These are phyloP conservation scores for Cucurbita ficifolia DNA, from an alignment of 306 rosid species.

Conservation along the genomic window DNA sequence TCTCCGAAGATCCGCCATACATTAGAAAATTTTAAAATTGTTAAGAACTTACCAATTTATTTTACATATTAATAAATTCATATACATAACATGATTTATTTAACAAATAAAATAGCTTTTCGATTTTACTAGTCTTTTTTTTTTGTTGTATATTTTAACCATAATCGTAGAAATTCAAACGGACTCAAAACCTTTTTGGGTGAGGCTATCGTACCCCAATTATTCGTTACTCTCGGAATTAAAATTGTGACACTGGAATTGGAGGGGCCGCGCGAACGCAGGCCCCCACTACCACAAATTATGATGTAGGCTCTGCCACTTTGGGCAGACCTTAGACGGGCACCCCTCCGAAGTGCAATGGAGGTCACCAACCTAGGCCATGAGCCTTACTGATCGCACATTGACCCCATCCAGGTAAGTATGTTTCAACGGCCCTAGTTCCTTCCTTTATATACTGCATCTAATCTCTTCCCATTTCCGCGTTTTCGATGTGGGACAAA, in stretches of 20 bases:
- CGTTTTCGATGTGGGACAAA: neutral
- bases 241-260: neutral
- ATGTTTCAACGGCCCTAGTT: neutral
- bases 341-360: constrained; percentile 33
- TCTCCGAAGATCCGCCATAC: too few relatives aligned
- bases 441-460: neutral
- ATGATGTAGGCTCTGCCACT: constrained; percentile 41
- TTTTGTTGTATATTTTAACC: too few relatives aligned
- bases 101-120: too few relatives aligned
- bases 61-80: too few relatives aligned
- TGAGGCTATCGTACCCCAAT: too few relatives aligned
- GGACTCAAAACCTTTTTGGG: too few relatives aligned
- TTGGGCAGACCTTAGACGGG: constrained; percentile 26
- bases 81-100: too few relatives aligned
- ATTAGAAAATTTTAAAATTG: too few relatives aligned
- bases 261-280: constrained; percentile 76
- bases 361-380: constrained; percentile 36
- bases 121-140: too few relatives aligned
- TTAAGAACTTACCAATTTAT: too few relatives aligned
- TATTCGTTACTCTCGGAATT: too few relatives aligned
- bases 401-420: constrained; percentile 42
- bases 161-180: too few relatives aligned
- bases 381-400: constrained; percentile 10
- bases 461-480: neutral
- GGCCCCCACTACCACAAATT: constrained; percentile 54